Evolutionary conservation across 2,329 filamentous ascomycete genomes (phyloP).

Genomic region (Fulvia fulva): DNA sequence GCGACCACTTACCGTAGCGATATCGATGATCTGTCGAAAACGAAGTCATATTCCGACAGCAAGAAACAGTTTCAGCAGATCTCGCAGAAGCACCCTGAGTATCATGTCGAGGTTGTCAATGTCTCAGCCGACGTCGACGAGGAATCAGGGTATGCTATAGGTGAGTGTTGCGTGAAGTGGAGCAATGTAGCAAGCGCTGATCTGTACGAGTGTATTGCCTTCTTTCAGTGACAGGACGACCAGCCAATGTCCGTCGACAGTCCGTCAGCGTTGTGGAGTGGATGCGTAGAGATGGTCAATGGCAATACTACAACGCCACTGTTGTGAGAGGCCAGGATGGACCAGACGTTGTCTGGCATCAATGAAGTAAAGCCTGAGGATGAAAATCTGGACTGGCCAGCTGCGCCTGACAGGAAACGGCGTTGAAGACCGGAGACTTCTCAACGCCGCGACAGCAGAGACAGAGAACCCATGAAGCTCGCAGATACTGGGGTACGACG

Average conservation of each 20-base stretch:
- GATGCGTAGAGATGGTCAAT: conserved; percentile 10
- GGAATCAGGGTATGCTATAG: conserved; percentile 10
- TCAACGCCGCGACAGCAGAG: too few species aligned
- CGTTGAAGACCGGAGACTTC: too few species aligned
- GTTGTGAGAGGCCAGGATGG: conserved; percentile 9
- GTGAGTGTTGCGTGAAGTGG: background rate
- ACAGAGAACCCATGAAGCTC: too few species aligned
- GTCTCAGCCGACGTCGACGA: conserved; percentile 13
- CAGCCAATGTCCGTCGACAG: conserved; percentile 9
- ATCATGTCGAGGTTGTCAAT: conserved; percentile 11
- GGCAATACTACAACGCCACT: conserved; percentile 13
- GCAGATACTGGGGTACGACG: too few species aligned
- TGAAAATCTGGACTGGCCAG: too few species aligned
- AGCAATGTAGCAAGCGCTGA: background rate
- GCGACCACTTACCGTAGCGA: conserved; percentile 9
- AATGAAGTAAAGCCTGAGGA: background rate
- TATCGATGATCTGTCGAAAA: conserved; percentile 11
- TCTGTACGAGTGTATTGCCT: conserved; percentile 4
- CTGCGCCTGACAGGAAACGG: too few species aligned
- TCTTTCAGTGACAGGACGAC: conserved; percentile 9
- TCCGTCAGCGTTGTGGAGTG: conserved; percentile 10
- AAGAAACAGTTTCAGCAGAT: conserved; percentile 4
- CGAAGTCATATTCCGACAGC: conserved; percentile 3
- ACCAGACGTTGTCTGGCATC: background rate
- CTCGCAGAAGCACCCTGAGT: conserved; percentile 6